These are phyloP conservation scores for Mycena amicta DNA, from an alignment of 768 basidiomycete genomes.

Conservation along the genomic window DNA sequence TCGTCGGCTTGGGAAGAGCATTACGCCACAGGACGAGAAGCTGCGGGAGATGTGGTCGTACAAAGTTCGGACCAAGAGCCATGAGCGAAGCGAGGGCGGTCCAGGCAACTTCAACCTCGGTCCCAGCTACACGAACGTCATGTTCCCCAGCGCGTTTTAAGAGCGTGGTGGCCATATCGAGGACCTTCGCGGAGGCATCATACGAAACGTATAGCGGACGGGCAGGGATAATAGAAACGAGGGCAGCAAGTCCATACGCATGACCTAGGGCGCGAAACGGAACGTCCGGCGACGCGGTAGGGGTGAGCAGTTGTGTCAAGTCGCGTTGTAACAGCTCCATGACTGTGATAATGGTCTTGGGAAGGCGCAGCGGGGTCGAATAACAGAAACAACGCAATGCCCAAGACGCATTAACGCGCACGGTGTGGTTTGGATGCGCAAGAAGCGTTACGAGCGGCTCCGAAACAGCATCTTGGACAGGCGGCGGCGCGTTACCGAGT, in stretches of 20 bases:
- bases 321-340: slow-evolving; percentile 86
- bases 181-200: slow-evolving; percentile 86
- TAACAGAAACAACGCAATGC: slow-evolving; percentile 89
- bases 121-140: slow-evolving; percentile 75
- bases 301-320: slow-evolving; percentile 70
- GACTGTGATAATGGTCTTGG: slow-evolving; percentile 75
- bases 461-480: slow-evolving; percentile 81
- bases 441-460: slow-evolving; percentile 87
- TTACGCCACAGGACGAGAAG: slow-evolving; percentile 96
- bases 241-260: slow-evolving; percentile 85
- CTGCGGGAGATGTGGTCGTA: slow-evolving; percentile 90
- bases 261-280: slow-evolving; percentile 78
- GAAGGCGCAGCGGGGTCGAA: slow-evolving; percentile 82
- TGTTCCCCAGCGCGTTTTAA: slow-evolving; percentile 92
- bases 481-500: slow-evolving; percentile 88
- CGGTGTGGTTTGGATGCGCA: slow-evolving; percentile 83
- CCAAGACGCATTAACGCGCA: slow-evolving; percentile 87
- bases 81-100: slow-evolving; percentile 87
- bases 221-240: slow-evolving; percentile 84
- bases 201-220: slow-evolving; percentile 93
- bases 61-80: slow-evolving; percentile 91
- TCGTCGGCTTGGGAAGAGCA: slow-evolving; percentile 91
- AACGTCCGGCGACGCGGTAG: slow-evolving; percentile 71
- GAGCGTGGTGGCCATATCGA: slow-evolving; percentile 88
- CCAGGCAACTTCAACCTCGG: slow-evolving; percentile 95